These are phyloP conservation scores for Baeospora myosura DNA, from an alignment of 1,284 basidiomycete species.

Conservation along the genomic window DNA sequence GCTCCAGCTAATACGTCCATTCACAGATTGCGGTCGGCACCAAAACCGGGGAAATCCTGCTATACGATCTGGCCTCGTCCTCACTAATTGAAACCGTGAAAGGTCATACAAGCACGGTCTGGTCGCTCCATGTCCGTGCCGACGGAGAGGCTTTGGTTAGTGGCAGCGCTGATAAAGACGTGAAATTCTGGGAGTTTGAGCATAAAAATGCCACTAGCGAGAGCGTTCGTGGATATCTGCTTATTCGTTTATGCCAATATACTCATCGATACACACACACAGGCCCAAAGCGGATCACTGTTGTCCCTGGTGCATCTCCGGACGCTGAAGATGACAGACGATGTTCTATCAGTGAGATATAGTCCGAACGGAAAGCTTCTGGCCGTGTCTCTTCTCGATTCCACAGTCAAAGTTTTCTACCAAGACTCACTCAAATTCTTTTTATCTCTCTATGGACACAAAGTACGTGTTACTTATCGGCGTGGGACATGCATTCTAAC, in stretches of 20 bases:
- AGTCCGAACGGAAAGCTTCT: conserved; percentile 87
- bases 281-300: conserved; percentile 46
- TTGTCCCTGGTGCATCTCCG: conserved; percentile 77
- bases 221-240: conserved; percentile 33
- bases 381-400: conserved; percentile 90
- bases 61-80: conserved; percentile 89
- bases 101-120: conserved; percentile 84
- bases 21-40: conserved; percentile 87
- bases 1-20: conserved; percentile 8
- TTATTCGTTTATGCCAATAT: conserved; percentile 3
- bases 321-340: conserved; percentile 98
- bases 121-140: conserved; percentile 83
- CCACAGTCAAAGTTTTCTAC: conserved; percentile 99
- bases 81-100: conserved; percentile 77
- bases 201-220: conserved; percentile 50
- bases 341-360: conserved; percentile 86
- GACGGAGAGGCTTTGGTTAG: conserved; percentile 80
- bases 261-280: conserved; percentile 2
- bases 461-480: conserved; percentile 40
- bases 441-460: conserved; percentile 96
- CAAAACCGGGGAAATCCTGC: conserved; percentile 83
- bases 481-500: conserved; percentile 1
- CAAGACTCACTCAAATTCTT: conserved; percentile 97
- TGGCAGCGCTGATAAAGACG: conserved; percentile 93
- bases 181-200: conserved; percentile 98